A percentile compares a stretch with the other conserved stretches of the same genome.
Conservation (phyloP, 2,329 filamentous ascomycete species). For the Cryphonectria naterciae region DNA sequence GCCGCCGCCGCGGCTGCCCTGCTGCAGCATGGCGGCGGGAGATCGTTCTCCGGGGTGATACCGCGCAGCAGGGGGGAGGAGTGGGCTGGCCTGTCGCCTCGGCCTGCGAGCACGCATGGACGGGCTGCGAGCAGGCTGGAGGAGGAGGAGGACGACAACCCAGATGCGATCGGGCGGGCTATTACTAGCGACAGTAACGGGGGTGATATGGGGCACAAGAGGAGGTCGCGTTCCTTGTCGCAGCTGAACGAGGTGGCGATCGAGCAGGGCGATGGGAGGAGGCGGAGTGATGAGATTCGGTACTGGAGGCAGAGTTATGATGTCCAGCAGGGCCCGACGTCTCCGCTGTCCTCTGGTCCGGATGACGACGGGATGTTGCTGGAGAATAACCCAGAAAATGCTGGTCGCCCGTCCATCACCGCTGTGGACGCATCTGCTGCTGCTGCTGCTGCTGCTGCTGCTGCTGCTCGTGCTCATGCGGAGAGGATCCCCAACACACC, state of each 20-base stretch:
- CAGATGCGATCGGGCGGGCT: conserved; percentile 63
- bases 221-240: conserved; percentile 64
- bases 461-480: conserved; percentile 8
- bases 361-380: conserved; percentile 18
- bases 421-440: conserved; percentile 37
- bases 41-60: conserved; percentile 17
- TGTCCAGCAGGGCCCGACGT: conserved; percentile 47
- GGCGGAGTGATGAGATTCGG: conserved; percentile 64
- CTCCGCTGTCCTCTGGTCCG: conserved; percentile 50
- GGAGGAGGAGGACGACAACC: conserved; percentile 42
- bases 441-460: too few species aligned
- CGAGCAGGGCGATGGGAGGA: conserved; percentile 36
- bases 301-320: conserved; percentile 67
- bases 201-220: conserved; percentile 45
- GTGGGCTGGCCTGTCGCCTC: conserved; percentile 60
- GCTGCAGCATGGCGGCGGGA: conserved; percentile 39
- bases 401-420: conserved; percentile 37
- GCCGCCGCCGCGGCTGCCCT: conserved; percentile 43
- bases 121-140: conserved; percentile 46
- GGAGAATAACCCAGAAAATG: conserved; percentile 31
- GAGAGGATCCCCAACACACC: conserved; percentile 43
- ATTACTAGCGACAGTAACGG: conserved; percentile 57
- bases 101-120: conserved; percentile 64
- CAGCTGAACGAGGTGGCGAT: conserved; percentile 49
- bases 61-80: conserved; percentile 47